These are phyloP conservation scores for Trichopus zeylanicus DNA, from an alignment of 116 monocot genomes.

Conservation along the genomic window DNA sequence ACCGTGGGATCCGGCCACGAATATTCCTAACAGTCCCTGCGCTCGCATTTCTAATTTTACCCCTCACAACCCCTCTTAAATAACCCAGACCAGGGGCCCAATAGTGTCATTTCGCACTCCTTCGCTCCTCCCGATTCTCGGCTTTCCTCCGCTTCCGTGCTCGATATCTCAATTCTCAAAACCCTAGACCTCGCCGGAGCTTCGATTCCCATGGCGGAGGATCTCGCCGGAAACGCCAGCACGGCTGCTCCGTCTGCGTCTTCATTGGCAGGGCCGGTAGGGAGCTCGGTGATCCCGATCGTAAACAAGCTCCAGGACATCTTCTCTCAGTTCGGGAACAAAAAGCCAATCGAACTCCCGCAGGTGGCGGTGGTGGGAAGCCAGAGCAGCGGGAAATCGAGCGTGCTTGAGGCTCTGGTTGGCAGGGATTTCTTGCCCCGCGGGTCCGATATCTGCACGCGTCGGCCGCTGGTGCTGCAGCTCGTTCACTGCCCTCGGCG, in stretches of 20 bases:
- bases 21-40: no score
- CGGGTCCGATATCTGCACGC: conserved; percentile 49
- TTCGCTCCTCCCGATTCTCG: not conserved
- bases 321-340: conserved; percentile 43
- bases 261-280: not conserved
- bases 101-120: not conserved
- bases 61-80: no score
- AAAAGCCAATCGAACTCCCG: conserved; percentile 43
- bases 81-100: no score
- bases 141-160: not conserved
- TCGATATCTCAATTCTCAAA: not conserved
- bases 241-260: not conserved
- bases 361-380: conserved; percentile 69
- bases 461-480: conserved; percentile 58
- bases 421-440: conserved; percentile 63
- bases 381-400: conserved; percentile 79
- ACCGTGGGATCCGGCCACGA: no score
- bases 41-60: no score
- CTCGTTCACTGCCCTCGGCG: conserved; percentile 33
- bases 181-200: not conserved
- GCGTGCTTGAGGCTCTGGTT: conserved; percentile 69
- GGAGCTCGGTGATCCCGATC: conserved; percentile 37
- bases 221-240: not conserved
- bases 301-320: conserved; percentile 59
- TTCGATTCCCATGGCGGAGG: not conserved